These are phyloP conservation scores for Diaporthe citriasiana DNA, from an alignment of 2,329 filamentous ascomycete genomes.

Conservation along the genomic window DNA sequence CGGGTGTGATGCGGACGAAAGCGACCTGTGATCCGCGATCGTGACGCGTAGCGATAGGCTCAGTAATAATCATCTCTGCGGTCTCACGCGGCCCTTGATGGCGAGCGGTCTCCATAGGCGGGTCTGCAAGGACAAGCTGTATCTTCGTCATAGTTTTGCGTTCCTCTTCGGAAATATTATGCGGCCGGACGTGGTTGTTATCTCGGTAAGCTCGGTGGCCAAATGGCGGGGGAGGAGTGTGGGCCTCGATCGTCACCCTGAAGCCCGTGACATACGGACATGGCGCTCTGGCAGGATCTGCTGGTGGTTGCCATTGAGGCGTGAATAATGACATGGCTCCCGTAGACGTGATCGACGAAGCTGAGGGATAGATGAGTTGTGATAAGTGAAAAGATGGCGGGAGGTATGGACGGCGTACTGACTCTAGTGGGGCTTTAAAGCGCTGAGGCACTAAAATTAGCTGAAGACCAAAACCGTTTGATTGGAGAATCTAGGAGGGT, in stretches of 20 bases:
- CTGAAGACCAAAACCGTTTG: no score
- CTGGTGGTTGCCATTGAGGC: constrained; percentile 6
- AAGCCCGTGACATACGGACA: constrained; percentile 1
- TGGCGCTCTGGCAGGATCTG: background rate
- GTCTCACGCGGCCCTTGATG: background rate
- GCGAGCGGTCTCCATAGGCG: background rate
- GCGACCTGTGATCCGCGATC: constrained; percentile 16
- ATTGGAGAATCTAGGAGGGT: no score
- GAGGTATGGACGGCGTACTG: background rate
- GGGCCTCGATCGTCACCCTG: constrained; percentile 10
- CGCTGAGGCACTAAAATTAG: no score
- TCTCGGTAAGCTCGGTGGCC: background rate
- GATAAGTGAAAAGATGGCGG: background rate
- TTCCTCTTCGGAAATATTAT: background rate
- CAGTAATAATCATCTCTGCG: background rate
- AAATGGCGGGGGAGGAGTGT: constrained; percentile 11
- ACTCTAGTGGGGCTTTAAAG: no score
- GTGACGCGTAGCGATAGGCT: constrained; percentile 3
- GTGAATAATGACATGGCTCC: constrained; percentile 5
- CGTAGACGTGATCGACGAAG: background rate
- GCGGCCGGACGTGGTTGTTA: background rate
- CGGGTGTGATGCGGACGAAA: constrained; percentile 8
- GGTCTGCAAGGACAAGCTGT: background rate
- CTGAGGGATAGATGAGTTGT: constrained; percentile 5
- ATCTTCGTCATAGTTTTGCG: constrained; percentile 9